These are phyloP conservation scores for Alternaria panax DNA, from an alignment of 2,329 filamentous ascomycete species.

Conservation along the genomic window DNA sequence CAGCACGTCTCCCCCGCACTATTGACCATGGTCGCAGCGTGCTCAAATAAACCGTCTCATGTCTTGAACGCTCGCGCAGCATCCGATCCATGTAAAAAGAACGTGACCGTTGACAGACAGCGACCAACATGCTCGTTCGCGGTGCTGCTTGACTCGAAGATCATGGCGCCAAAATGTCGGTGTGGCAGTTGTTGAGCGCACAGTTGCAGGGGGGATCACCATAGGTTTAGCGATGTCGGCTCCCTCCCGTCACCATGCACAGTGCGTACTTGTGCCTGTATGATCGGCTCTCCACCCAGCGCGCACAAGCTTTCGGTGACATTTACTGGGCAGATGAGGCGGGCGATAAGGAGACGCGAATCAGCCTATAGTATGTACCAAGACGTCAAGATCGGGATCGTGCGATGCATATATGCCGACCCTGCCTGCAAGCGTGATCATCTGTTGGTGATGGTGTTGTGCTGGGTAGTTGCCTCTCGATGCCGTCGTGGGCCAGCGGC, in stretches of 20 bases:
- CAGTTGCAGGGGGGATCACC: slow-evolving; percentile 20
- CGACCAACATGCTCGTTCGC: background rate
- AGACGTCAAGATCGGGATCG: slow-evolving; percentile 8
- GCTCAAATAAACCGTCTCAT: slow-evolving; percentile 6
- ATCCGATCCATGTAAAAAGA: background rate
- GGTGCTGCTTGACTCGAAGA: background rate
- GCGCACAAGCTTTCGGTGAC: slow-evolving; percentile 14
- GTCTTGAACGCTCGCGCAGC: background rate
- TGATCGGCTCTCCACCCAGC: slow-evolving; percentile 30
- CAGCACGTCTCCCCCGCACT: slow-evolving; percentile 21
- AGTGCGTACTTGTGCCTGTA: slow-evolving; percentile 21
- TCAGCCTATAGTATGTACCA: slow-evolving; percentile 5
- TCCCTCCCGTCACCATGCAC: slow-evolving; percentile 19
- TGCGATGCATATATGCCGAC: background rate
- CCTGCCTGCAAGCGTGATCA: background rate
- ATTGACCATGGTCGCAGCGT: slow-evolving; percentile 10
- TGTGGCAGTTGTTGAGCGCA: slow-evolving; percentile 23
- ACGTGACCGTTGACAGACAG: background rate
- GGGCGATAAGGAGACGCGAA: slow-evolving; percentile 14
- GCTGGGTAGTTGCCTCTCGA: background rate
- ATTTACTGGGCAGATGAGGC: slow-evolving; percentile 16
- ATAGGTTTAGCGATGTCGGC: slow-evolving; percentile 22
- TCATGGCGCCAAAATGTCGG: slow-evolving; percentile 26
- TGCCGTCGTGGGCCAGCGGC: background rate
- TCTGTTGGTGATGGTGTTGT: background rate